Evolutionary conservation across 441 rosid genomes (phyloP), one percentile per base, ranked within the genome.

Genomic region (Aquilaria agallochum): DNA sequence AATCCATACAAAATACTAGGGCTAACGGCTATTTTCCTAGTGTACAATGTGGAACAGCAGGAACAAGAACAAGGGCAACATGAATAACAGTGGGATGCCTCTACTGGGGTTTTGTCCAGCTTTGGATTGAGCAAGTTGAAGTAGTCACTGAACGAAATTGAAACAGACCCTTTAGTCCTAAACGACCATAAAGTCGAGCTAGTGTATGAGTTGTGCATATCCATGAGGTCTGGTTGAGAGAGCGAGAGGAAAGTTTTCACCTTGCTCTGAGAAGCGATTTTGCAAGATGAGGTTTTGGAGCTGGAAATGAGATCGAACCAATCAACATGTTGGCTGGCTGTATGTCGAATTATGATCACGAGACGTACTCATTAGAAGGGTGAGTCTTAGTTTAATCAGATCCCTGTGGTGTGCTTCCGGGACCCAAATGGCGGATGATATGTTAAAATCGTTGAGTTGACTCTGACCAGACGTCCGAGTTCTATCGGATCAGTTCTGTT

Each of bases 1-100:
- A 78, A 53, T 53, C 95, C 96, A 75, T 68, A 83, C 68, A 76
- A 68, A 60, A 74, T 80, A 52, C 74, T 65, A 64, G 91, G 74
- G 77, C 59, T 70, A 63, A 66, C 31, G 30, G 74, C 72, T 59
- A 76, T 33, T 65, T 76, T 76, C 56, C 59, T 68, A 20, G 65
- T 61, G 69, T 71, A 52, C 68, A 53, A 72, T 65, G 78, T 44
- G 47, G 74, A 59, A 46, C 71, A 67, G 58, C 52, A 70, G 12
- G 53, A 65, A 61, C 63, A 71, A 52, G 66, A 83, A 53, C 72
- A 72, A 63, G 60, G 81, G 64, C 83, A 76, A 47, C 62, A 65
- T 4, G 67, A 66, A 72, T 71, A 72, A 60, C 81, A 80, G 15
- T 73, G 64, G 4, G 77, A 56, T 8, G 76, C 36, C 30, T 63